A percentile compares a stretch with the other conserved stretches of the same genome.
Conservation (phyloP, 2,329 filamentous ascomycete species). For the Sclerotinia trifoliorum region DNA sequence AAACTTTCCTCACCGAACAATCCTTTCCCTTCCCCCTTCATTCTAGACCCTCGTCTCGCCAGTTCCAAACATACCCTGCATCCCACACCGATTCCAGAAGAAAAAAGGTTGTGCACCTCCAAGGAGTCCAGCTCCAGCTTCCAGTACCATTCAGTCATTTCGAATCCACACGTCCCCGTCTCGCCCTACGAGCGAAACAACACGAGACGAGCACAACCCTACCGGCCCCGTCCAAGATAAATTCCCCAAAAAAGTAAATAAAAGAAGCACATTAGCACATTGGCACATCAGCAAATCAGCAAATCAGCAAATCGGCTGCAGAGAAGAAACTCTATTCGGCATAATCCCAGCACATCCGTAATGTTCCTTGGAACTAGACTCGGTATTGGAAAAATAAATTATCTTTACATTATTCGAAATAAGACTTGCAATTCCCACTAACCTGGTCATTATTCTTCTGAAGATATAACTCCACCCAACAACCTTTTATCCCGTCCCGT, state of each 20-base stretch:
- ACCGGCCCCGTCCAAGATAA: neutral
- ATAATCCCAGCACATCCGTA: neutral
- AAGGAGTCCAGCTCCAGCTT: neutral
- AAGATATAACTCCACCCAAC: constrained; percentile 7
- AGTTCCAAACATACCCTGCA: neutral
- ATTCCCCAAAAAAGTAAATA: neutral
- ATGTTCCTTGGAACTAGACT: neutral
- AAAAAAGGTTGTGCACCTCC: neutral
- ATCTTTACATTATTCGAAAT: neutral
- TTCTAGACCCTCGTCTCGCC: too few relatives aligned
- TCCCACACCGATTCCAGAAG: neutral
- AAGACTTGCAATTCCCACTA: neutral
- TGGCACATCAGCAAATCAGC: neutral
- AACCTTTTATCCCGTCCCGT: neutral
- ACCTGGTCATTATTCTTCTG: neutral
- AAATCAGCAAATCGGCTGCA: neutral
- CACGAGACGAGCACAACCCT: neutral
- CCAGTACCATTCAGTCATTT: neutral
- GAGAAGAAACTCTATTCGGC: neutral
- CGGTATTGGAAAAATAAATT: neutral
- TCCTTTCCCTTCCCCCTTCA: neutral
- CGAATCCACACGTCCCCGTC: neutral
- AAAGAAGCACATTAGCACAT: neutral
- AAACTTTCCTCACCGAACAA: neutral
- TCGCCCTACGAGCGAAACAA: constrained; percentile 13